Conservation (phyloP, 2,329 filamentous ascomycete species). For the Trichoderma sp. region DNA sequence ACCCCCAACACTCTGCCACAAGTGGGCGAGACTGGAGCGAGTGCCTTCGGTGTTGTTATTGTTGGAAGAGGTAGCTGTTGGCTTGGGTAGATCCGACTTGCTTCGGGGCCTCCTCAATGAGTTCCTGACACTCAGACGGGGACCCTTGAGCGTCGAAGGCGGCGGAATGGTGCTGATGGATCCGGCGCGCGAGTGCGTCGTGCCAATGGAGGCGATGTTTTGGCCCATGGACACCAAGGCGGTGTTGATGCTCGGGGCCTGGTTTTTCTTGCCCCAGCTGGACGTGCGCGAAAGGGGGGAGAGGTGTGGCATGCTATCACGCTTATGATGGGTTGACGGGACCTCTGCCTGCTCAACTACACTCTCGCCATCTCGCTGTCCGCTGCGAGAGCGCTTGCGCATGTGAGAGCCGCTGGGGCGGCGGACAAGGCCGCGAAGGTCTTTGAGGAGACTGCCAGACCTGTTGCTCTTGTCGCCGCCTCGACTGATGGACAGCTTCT, state of each 20-base stretch:
- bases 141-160: conserved; percentile 53
- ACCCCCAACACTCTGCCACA: conserved; percentile 57
- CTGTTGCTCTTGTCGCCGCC: conserved; percentile 49
- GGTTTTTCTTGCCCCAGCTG: conserved; percentile 55
- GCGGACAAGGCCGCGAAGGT: conserved; percentile 53
- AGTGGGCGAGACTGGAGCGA: conserved; percentile 50
- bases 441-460: conserved; percentile 52
- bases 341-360: conserved; percentile 31
- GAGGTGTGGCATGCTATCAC: conserved; percentile 50
- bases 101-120: conserved; percentile 57
- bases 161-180: conserved; percentile 59
- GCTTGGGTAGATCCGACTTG: conserved; percentile 56
- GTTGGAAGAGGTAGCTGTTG: conserved; percentile 31
- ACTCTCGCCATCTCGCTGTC: conserved; percentile 37
- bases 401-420: conserved; percentile 50
- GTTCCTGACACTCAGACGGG: conserved; percentile 51
- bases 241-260: conserved; percentile 60
- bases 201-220: conserved; percentile 58
- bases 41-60: conserved; percentile 35
- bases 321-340: conserved; percentile 43
- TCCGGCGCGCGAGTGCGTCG: conserved; percentile 59
- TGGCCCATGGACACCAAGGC: conserved; percentile 59
- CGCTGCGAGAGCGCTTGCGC: conserved; percentile 53
- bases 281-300: conserved; percentile 54
- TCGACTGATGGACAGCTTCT: conserved; percentile 60